Conservation (phyloP, 495 filamentous ascomycete species). For the Hypoxylon lienhwacheense region DNA sequence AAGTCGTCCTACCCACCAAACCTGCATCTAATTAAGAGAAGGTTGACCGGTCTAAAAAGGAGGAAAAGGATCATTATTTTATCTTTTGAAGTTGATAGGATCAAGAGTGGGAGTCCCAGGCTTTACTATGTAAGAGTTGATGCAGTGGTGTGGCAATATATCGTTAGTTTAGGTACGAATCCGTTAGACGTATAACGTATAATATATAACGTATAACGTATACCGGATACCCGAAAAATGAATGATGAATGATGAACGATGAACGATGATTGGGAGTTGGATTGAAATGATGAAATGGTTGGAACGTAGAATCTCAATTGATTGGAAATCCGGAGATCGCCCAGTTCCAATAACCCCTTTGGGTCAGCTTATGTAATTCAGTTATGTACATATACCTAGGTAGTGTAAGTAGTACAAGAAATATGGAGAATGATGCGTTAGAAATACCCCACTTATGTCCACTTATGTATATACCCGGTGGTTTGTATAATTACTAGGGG, state of each 20-base stretch:
- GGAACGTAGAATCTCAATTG: too few relatives aligned
- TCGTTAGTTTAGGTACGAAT: not conserved
- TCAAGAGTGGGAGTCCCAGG: too few relatives aligned
- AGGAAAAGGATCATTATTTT: slow-evolving; percentile 4
- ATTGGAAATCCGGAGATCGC: slow-evolving; percentile 44
- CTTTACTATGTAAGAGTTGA: too few relatives aligned
- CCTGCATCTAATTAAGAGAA: not conserved
- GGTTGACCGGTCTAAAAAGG: not conserved
- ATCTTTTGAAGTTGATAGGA: too few relatives aligned
- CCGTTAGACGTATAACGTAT: not conserved
- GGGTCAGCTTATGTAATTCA: not conserved
- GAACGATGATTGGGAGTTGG: not conserved
- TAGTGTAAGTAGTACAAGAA: not conserved
- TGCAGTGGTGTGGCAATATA: slow-evolving; percentile 32
- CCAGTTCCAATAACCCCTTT: slow-evolving; percentile 39
- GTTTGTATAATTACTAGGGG: too few relatives aligned
- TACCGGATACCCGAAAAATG: not conserved
- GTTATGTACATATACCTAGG: slow-evolving; percentile 4
- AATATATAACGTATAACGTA: not conserved
- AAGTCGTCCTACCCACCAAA: slow-evolving; percentile 24
- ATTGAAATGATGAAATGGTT: too few relatives aligned
- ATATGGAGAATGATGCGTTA: too few relatives aligned
- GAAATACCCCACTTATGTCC: too few relatives aligned
- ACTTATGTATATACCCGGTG: not conserved
- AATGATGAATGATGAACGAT: slow-evolving; percentile 12